phyloP scores from a whole-genome alignment of 2,329 filamentous ascomycete genomes.

The Fusarium musae region DNA sequence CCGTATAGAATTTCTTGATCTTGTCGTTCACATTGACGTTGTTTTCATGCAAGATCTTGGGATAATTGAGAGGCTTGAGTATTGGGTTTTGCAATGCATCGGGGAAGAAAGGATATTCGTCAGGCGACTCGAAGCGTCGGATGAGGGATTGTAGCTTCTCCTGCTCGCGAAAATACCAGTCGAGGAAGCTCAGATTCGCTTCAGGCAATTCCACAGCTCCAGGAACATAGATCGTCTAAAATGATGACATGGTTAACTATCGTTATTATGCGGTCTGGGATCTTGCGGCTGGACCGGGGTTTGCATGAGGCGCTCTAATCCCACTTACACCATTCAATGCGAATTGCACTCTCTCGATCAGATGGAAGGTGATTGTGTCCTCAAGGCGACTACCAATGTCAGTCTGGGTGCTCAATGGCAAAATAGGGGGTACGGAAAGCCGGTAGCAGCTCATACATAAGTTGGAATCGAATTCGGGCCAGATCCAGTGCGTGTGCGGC shows the following conservation, averaged over 20 bases:
- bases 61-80: conserved; percentile 89
- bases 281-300: conserved; percentile 19
- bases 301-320: conserved; percentile 14
- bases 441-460: conserved; percentile 72
- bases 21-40: conserved; percentile 88
- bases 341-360: conserved; percentile 98
- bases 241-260: conserved; percentile 19
- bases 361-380: conserved; percentile 96
- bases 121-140: conserved; percentile 92
- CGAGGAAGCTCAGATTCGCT: conserved; percentile 81
- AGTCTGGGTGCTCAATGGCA: conserved; percentile 3
- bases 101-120: conserved; percentile 98
- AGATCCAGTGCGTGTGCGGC: conserved; percentile 87
- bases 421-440: neutral
- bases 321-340: conserved; percentile 74
- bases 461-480: conserved; percentile 89
- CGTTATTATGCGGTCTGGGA: conserved; percentile 9
- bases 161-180: conserved; percentile 92
- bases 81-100: conserved; percentile 81
- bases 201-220: conserved; percentile 83
- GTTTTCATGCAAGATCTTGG: conserved; percentile 87
- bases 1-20: conserved; percentile 87
- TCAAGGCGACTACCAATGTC: conserved; percentile 80
- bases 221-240: conserved; percentile 79
- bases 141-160: conserved; percentile 93